Evolutionary conservation across 83 land plant species (phyloP).

Genomic region (Picea mariana): DNA sequence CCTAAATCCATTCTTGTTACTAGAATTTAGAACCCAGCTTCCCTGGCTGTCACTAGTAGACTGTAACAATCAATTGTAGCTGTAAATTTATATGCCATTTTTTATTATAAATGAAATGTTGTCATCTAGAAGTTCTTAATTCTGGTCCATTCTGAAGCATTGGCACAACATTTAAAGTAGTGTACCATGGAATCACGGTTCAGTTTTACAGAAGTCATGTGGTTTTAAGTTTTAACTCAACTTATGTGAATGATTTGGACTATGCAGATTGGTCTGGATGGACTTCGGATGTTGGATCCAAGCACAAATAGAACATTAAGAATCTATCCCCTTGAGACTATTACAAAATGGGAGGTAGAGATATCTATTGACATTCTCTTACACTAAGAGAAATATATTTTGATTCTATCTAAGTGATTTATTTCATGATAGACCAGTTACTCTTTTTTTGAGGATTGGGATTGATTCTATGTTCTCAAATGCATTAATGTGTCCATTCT

Average conservation of each 20-base stretch:
- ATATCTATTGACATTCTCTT: background rate
- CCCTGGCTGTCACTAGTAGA: too few species aligned
- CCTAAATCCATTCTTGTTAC: too few species aligned
- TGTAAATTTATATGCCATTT: too few species aligned
- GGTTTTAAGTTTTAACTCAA: background rate
- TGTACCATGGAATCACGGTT: background rate
- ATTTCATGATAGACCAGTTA: background rate
- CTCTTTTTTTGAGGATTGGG: background rate
- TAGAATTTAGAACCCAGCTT: too few species aligned
- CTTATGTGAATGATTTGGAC: background rate
- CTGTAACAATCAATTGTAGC: too few species aligned
- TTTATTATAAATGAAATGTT: too few species aligned
- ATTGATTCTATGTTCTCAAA: background rate
- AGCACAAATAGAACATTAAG: too few species aligned
- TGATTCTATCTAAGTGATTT: background rate
- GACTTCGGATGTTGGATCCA: too few species aligned
- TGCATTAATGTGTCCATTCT: background rate
- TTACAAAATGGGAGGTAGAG: conserved; percentile 27
- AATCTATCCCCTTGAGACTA: too few species aligned
- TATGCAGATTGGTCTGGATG: background rate
- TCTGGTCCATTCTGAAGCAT: background rate
- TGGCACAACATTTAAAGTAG: background rate
- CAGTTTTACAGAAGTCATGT: background rate
- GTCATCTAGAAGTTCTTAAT: too few species aligned
- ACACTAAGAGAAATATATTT: too few species aligned